phyloP scores from a whole-genome alignment of 805 yeast species.

The Priceomyces castillae region DNA sequence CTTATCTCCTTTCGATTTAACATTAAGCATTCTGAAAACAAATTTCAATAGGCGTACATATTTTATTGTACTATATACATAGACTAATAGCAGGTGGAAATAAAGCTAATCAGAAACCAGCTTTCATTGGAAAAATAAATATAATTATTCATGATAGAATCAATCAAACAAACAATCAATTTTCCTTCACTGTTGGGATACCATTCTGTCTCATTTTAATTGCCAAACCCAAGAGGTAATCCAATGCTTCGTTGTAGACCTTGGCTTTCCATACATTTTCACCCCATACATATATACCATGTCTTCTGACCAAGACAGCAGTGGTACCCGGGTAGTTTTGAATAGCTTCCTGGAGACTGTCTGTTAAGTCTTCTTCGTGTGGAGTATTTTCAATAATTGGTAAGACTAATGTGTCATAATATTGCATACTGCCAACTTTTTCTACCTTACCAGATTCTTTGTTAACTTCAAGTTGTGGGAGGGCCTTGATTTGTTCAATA shows the following conservation, averaged over 20 bases:
- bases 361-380: slow-evolving; percentile 79
- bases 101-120: no score
- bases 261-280: slow-evolving; percentile 90
- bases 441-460: slow-evolving; percentile 39
- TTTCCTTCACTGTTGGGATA: slow-evolving; percentile 45
- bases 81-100: not conserved
- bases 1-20: not conserved
- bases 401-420: slow-evolving; percentile 70
- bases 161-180: not conserved
- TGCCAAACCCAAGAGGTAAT: slow-evolving; percentile 81
- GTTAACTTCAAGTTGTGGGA: slow-evolving; percentile 52
- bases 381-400: slow-evolving; percentile 93
- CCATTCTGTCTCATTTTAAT: slow-evolving; percentile 76
- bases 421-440: slow-evolving; percentile 66
- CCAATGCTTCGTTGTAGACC: slow-evolving; percentile 88
- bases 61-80: not conserved
- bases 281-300: slow-evolving; percentile 98
- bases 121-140: not conserved
- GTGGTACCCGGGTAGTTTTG: slow-evolving; percentile 70
- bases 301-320: slow-evolving; percentile 88
- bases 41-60: not conserved
- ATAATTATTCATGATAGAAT: not conserved
- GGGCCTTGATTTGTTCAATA: slow-evolving; percentile 90
- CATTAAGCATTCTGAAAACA: not conserved
- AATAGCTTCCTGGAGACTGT: slow-evolving; percentile 61